Conservation (phyloP, 352 stramenopile genomes). For the Pythium rishiriense region DNA sequence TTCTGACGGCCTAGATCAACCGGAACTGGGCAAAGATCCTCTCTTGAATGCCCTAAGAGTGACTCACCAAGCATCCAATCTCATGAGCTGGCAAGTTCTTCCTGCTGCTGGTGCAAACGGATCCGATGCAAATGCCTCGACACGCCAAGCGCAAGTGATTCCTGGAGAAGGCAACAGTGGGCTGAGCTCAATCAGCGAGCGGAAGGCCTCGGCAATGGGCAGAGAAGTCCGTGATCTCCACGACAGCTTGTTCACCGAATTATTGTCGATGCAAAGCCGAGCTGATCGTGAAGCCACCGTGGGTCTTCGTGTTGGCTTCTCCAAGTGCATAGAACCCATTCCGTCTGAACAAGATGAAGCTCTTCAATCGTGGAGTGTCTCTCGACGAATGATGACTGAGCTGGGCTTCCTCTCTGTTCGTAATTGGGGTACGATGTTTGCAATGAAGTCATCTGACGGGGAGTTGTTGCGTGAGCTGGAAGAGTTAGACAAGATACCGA, state of each 20-base stretch:
- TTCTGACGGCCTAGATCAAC: conserved; percentile 35
- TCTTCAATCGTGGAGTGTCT: conserved; percentile 72
- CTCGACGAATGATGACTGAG: conserved; percentile 82
- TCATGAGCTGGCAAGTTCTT: conserved; percentile 72
- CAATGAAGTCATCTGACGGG: conserved; percentile 58
- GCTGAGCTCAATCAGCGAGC: conserved; percentile 62
- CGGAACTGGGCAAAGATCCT: conserved; percentile 43
- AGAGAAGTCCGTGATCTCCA: conserved; percentile 53
- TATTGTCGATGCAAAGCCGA: conserved; percentile 57
- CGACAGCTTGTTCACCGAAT: conserved; percentile 66
- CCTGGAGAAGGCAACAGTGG: conserved; percentile 73
- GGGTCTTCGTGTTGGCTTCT: conserved; percentile 14
- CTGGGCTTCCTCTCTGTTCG: conserved; percentile 79
- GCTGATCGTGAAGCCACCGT: conserved; percentile 41
- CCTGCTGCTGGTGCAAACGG: conserved; percentile 18
- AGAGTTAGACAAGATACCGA: conserved; percentile 69
- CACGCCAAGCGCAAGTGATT: conserved; percentile 36
- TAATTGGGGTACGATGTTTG: conserved; percentile 85
- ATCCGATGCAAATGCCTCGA: conserved; percentile 16
- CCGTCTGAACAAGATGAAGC: conserved; percentile 53
- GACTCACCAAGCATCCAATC: conserved; percentile 52
- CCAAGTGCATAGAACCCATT: conserved; percentile 35
- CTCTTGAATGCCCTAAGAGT: conserved; percentile 63
- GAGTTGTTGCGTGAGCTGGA: conserved; percentile 71
- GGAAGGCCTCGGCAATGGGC: conserved; percentile 53